Percentiles rank a stretch among this genome's conserved stretches.
Evolutionary conservation across 2,329 filamentous ascomycete species (phyloP).

Genomic region (Sphaerulina populicola): DNA sequence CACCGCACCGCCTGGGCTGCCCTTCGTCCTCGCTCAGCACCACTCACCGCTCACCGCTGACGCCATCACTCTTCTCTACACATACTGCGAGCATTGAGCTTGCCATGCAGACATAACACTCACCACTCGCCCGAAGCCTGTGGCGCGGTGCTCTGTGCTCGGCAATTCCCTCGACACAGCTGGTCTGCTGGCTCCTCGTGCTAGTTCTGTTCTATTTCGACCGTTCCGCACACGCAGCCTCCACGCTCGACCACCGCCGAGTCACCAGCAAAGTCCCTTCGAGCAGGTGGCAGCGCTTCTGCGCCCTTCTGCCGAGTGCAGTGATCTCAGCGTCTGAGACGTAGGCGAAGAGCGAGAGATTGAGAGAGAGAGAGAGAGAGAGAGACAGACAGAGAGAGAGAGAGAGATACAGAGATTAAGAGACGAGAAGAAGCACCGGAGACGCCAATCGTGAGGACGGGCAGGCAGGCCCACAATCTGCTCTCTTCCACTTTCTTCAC

Average conservation of each 20-base stretch:
- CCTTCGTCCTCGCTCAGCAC: conserved; percentile 3
- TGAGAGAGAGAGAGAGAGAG: background rate
- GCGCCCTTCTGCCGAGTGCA: conserved; percentile 3
- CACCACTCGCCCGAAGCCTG: background rate
- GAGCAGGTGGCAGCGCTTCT: background rate
- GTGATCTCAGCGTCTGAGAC: conserved; percentile 1
- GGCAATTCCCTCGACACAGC: conserved; percentile 4
- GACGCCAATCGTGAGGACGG: conserved; percentile 4
- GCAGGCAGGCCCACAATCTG: conserved; percentile 1
- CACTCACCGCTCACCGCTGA: background rate
- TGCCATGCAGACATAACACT: conserved; percentile 3
- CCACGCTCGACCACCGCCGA: background rate
- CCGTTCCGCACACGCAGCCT: background rate
- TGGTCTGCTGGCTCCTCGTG: background rate
- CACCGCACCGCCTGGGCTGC: too few relatives aligned
- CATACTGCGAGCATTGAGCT: conserved; percentile 7
- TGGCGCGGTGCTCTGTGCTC: background rate
- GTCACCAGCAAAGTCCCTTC: background rate
- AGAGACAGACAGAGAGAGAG: background rate
- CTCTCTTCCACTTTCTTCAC: background rate
- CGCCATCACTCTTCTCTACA: conserved; percentile 6
- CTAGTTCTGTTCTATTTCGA: background rate
- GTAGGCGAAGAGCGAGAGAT: background rate
- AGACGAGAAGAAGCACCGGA: background rate
- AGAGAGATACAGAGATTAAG: too few relatives aligned